phyloP scores from a whole-genome alignment of 2,329 filamentous ascomycete genomes.

The Colletotrichum nymphaeae region DNA sequence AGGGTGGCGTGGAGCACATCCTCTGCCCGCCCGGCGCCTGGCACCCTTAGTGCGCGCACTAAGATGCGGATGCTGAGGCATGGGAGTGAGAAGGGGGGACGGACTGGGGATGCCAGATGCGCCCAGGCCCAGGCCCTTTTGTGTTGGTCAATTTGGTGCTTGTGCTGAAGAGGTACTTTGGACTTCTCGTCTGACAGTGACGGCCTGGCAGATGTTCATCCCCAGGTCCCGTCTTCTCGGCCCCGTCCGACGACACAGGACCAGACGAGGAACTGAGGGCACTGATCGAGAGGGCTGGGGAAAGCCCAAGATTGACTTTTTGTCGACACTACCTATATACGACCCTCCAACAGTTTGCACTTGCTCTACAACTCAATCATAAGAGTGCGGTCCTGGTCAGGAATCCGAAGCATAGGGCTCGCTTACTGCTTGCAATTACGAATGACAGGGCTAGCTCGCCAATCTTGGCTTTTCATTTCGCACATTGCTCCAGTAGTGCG shows the following conservation, averaged over 20 bases:
- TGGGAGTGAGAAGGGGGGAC: not conserved
- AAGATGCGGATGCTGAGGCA: not conserved
- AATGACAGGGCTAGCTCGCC: conserved; percentile 6
- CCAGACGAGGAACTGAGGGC: no score
- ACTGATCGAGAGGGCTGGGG: not conserved
- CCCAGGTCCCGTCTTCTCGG: not conserved
- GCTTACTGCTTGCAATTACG: not conserved
- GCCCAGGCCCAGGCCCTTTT: conserved; percentile 1
- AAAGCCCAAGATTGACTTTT: not conserved
- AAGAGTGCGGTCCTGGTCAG: not conserved
- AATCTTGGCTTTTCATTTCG: conserved; percentile 24
- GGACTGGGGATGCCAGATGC: no score
- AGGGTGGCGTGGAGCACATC: conserved; percentile 15
- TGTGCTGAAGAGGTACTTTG: not conserved
- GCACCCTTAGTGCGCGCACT: not conserved
- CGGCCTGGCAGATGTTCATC: no score
- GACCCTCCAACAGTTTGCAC: not conserved
- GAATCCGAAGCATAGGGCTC: no score
- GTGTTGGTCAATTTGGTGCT: not conserved
- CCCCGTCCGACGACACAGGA: not conserved
- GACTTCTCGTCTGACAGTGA: not conserved
- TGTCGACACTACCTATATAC: not conserved
- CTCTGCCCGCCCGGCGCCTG: conserved; percentile 1
- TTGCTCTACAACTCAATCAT: not conserved
- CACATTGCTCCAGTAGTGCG: not conserved